These are phyloP conservation scores for Meyerozyma sp. DNA, from an alignment of 1,139 yeast species.

Conservation along the genomic window DNA sequence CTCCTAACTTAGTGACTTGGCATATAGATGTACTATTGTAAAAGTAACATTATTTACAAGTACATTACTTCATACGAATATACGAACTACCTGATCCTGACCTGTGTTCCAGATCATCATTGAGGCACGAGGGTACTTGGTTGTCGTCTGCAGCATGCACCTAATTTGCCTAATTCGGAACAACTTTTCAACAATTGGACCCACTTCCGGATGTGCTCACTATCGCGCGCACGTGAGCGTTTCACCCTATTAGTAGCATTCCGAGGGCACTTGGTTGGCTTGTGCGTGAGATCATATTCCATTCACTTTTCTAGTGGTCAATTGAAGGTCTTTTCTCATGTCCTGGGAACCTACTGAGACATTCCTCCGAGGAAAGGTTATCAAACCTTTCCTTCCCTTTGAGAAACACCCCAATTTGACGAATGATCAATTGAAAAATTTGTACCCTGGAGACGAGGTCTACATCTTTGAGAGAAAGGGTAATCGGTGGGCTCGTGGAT, in stretches of 20 bases:
- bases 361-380: conserved; percentile 46
- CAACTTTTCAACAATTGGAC: neutral
- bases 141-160: neutral
- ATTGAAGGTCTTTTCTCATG: conserved; percentile 7
- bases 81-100: too few species aligned
- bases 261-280: neutral
- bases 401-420: conserved; percentile 42
- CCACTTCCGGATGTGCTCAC: neutral
- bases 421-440: conserved; percentile 42
- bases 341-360: conserved; percentile 36
- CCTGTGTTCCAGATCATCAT: too few species aligned
- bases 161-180: neutral
- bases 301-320: neutral
- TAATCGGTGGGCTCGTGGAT: conserved; percentile 77
- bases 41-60: too few species aligned
- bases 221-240: neutral
- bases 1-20: conserved; percentile 24
- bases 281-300: neutral
- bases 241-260: neutral
- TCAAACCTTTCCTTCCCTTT: conserved; percentile 58
- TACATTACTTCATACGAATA: too few species aligned
- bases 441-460: conserved; percentile 79
- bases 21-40: neutral
- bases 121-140: neutral
- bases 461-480: conserved; percentile 66